A percentile compares a stretch with the other conserved stretches of the same genome.
Evolutionary conservation across 139 green algal genomes (phyloP).

Genomic region (Nannochloris sp.): DNA sequence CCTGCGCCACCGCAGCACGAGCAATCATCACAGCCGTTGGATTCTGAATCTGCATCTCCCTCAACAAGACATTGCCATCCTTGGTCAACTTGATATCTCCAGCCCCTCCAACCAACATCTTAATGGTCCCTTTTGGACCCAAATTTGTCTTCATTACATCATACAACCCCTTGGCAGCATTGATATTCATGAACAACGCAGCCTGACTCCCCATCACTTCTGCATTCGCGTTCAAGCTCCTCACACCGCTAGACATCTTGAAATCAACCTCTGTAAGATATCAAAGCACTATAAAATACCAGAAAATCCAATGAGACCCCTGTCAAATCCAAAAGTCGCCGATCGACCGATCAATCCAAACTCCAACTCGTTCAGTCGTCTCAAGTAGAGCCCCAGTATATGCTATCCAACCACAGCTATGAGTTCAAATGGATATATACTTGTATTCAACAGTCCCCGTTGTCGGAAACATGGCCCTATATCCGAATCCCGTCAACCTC

Average conservation of each 20-base stretch:
- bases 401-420: no score
- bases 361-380: no score
- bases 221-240: constrained; percentile 88
- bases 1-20: constrained; percentile 90
- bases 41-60: constrained; percentile 99
- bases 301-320: no score
- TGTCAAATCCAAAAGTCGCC: no score
- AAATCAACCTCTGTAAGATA: not conserved
- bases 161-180: constrained; percentile 93
- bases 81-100: constrained; percentile 98
- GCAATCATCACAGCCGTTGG: constrained; percentile 99
- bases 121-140: constrained; percentile 95
- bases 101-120: constrained; percentile 93
- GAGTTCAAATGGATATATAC: no score
- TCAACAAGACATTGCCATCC: constrained; percentile 90
- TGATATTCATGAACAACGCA: constrained; percentile 98
- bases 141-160: constrained; percentile 99
- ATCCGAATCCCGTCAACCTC: no score
- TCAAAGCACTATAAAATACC: no score
- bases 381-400: no score
- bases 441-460: no score
- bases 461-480: no score
- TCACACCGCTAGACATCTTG: constrained; percentile 59
- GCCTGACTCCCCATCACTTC: constrained; percentile 81
- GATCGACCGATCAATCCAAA: no score